Evolutionary conservation across 2,329 filamentous ascomycete genomes (phyloP).

Genomic region (Epichloe elymi): DNA sequence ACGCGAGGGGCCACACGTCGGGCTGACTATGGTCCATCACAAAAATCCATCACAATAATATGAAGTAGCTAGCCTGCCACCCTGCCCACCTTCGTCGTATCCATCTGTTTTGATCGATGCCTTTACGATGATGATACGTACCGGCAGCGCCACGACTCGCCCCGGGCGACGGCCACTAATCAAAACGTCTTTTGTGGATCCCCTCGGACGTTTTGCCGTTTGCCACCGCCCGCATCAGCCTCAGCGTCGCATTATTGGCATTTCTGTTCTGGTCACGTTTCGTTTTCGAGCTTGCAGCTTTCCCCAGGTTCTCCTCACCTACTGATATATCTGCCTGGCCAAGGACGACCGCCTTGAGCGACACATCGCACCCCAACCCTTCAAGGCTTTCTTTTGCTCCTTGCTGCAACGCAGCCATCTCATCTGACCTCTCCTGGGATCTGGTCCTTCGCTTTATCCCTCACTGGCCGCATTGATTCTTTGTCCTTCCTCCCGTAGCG

Average conservation of each 20-base stretch:
- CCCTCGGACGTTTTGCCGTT: slow-evolving; percentile 4
- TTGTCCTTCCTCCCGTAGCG: neutral
- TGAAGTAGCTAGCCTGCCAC: too few species aligned
- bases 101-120: too few species aligned
- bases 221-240: slow-evolving; percentile 8
- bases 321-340: neutral
- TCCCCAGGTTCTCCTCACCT: slow-evolving; percentile 3
- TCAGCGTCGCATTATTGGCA: slow-evolving; percentile 4
- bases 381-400: neutral
- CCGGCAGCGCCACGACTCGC: neutral
- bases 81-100: too few species aligned
- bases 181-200: neutral
- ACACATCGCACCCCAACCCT: neutral
- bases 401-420: neutral
- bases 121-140: neutral
- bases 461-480: neutral
- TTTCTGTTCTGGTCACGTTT: slow-evolving; percentile 2
- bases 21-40: too few species aligned
- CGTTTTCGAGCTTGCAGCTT: neutral
- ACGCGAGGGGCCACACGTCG: too few species aligned
- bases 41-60: too few species aligned
- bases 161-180: neutral
- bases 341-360: neutral
- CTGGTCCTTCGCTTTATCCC: neutral
- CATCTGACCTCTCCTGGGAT: neutral